Percentiles rank a stretch among this genome's conserved stretches.
phyloP scores from a whole-genome alignment of 2,329 filamentous ascomycete genomes.

The Fusarium pseudocircinatum region DNA sequence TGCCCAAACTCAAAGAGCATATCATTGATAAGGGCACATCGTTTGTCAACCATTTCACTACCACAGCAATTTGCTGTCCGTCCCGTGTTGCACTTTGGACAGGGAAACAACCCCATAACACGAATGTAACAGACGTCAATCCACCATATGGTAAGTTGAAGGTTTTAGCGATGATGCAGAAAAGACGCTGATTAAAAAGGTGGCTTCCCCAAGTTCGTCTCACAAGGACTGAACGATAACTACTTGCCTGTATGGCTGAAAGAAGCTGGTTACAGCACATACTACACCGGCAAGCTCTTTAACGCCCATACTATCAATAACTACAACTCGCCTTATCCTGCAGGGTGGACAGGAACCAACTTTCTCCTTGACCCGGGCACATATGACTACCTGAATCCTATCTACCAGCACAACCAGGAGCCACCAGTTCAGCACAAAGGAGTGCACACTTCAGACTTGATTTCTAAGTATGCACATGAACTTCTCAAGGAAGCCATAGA shows the following conservation, averaged over 20 bases:
- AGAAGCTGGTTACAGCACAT: slow-evolving; percentile 73
- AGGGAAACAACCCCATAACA: slow-evolving; percentile 74
- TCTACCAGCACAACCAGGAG: slow-evolving; percentile 56
- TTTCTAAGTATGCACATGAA: slow-evolving; percentile 65
- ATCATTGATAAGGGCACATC: slow-evolving; percentile 66
- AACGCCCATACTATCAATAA: slow-evolving; percentile 70
- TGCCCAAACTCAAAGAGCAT: slow-evolving; percentile 66
- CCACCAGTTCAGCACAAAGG: slow-evolving; percentile 43
- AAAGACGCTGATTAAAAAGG: slow-evolving; percentile 33
- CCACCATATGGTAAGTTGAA: neutral
- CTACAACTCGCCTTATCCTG: slow-evolving; percentile 66
- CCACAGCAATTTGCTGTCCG: slow-evolving; percentile 73
- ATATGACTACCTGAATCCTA: slow-evolving; percentile 59
- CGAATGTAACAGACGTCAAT: slow-evolving; percentile 66
- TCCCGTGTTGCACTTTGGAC: slow-evolving; percentile 73
- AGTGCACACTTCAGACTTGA: slow-evolving; percentile 62
- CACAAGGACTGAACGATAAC: slow-evolving; percentile 71
- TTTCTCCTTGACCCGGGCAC: slow-evolving; percentile 51
- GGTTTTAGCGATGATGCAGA: neutral
- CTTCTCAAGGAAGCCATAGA: slow-evolving; percentile 70
- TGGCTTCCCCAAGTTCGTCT: slow-evolving; percentile 72
- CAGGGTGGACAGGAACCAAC: slow-evolving; percentile 64
- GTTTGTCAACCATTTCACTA: slow-evolving; percentile 72
- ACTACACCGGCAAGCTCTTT: slow-evolving; percentile 78
- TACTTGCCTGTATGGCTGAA: slow-evolving; percentile 79